phyloP scores from a whole-genome alignment of 78 protist genomes.

The Salpingoeca rosetta region DNA sequence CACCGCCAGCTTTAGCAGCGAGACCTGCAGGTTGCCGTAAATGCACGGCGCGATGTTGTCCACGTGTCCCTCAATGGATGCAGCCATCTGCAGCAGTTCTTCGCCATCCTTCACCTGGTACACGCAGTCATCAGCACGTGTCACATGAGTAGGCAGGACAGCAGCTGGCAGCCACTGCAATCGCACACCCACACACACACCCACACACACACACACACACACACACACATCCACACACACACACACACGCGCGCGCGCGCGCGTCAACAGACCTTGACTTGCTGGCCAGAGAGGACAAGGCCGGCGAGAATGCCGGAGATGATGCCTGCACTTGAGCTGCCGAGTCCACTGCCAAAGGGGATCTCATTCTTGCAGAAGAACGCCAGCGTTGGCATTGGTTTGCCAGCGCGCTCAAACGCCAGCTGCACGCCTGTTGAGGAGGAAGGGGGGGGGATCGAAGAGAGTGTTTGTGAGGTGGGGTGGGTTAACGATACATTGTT shows the following conservation, averaged over 20 bases:
- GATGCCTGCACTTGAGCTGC: slow-evolving; percentile 24
- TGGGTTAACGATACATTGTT: too few species aligned
- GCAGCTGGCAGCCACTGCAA: too few species aligned
- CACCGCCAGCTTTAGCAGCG: too few species aligned
- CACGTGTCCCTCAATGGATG: slow-evolving; percentile 44
- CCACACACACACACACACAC: too few species aligned
- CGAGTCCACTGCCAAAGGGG: slow-evolving; percentile 40
- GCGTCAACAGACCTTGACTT: background rate
- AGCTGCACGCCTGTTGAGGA: slow-evolving; percentile 5
- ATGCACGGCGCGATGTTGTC: slow-evolving; percentile 52
- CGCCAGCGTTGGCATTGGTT: slow-evolving; percentile 4
- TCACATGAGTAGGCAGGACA: too few species aligned
- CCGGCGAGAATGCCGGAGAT: slow-evolving; percentile 50
- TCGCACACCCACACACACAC: too few species aligned
- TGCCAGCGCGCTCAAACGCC: slow-evolving; percentile 25
- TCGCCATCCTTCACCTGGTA: too few species aligned
- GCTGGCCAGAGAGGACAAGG: slow-evolving; percentile 34
- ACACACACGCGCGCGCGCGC: too few species aligned
- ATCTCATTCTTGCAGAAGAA: background rate
- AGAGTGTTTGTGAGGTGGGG: too few species aligned
- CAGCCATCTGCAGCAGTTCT: slow-evolving; percentile 27
- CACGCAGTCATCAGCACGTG: too few species aligned
- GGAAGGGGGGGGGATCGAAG: too few species aligned
- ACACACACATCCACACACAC: too few species aligned
- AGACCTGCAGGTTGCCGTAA: slow-evolving; percentile 42